These are phyloP conservation scores for Basipetospora chlamydospora DNA, from an alignment of 2,329 filamentous ascomycete genomes.

Conservation along the genomic window DNA sequence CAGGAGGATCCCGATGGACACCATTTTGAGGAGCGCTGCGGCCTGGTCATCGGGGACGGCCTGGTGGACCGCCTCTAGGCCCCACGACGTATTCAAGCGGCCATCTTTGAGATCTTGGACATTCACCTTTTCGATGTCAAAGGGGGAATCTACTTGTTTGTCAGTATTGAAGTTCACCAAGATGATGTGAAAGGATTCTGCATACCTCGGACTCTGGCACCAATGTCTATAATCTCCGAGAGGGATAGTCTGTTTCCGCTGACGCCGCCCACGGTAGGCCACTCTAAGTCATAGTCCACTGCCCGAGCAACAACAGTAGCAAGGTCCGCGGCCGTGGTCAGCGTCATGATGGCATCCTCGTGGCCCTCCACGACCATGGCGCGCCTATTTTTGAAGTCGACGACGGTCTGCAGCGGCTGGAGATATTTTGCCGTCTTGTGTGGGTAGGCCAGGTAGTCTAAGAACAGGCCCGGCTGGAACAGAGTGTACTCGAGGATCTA, in stretches of 20 bases:
- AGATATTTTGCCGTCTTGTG: conserved; percentile 30
- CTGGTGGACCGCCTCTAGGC: not conserved
- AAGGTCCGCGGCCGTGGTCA: conserved; percentile 29
- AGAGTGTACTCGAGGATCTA: conserved; percentile 41
- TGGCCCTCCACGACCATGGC: conserved; percentile 26
- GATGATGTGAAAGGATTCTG: too few relatives aligned
- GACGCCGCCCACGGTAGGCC: conserved; percentile 28
- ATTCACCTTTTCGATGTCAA: conserved; percentile 27
- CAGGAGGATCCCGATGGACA: conserved; percentile 20
- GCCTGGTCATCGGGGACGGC: conserved; percentile 11
- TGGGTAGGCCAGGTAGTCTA: conserved; percentile 39
- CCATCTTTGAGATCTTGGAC: conserved; percentile 31
- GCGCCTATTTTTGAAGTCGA: conserved; percentile 25
- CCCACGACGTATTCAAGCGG: not conserved
- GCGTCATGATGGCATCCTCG: conserved; percentile 25
- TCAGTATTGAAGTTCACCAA: not conserved
- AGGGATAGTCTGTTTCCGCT: conserved; percentile 20
- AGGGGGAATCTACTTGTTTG: not conserved
- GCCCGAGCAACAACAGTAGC: conserved; percentile 23
- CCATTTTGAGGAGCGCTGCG: conserved; percentile 11
- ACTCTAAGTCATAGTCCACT: conserved; percentile 26
- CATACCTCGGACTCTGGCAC: conserved; percentile 25
- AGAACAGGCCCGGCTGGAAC: conserved; percentile 39
- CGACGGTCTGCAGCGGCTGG: conserved; percentile 19
- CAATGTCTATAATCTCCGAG: conserved; percentile 23